Evolutionary conservation across 2,329 filamentous ascomycete genomes (phyloP).

Genomic region (Aaosphaeria arxii): DNA sequence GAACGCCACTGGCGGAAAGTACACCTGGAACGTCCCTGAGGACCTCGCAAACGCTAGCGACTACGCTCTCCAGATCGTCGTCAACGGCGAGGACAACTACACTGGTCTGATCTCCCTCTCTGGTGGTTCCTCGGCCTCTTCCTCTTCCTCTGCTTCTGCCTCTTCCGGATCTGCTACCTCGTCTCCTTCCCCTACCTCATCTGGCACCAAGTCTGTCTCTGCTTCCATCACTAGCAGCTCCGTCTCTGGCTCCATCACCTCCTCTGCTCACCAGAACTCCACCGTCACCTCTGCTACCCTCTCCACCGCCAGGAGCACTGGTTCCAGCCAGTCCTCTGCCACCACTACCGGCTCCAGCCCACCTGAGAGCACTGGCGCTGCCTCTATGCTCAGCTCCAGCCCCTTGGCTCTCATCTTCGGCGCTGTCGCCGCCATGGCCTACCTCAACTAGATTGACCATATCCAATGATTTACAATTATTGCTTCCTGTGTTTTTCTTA

Average conservation of each 20-base stretch:
- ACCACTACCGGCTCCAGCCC: constrained; percentile 9
- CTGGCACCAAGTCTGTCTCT: constrained; percentile 8
- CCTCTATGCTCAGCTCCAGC: constrained; percentile 27
- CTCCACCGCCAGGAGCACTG: constrained; percentile 4
- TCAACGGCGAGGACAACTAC: constrained; percentile 49
- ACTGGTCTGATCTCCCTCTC: constrained; percentile 46
- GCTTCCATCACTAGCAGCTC: constrained; percentile 17
- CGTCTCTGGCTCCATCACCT: not conserved
- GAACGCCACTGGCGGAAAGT: constrained; percentile 45
- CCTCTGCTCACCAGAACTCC: constrained; percentile 2
- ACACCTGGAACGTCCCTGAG: constrained; percentile 50
- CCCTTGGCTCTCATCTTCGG: constrained; percentile 40
- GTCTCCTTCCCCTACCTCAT: constrained; percentile 13
- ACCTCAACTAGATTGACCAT: constrained; percentile 30
- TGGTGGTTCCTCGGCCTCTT: constrained; percentile 14
- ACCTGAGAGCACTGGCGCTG: constrained; percentile 25
- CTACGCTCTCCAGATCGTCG: constrained; percentile 62
- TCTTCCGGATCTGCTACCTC: constrained; percentile 9
- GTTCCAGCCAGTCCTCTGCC: constrained; percentile 7
- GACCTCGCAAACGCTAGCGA: constrained; percentile 44
- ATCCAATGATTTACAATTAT: too few species aligned
- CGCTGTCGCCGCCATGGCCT: constrained; percentile 40
- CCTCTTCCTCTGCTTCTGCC: constrained; percentile 22
- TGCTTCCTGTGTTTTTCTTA: too few species aligned
- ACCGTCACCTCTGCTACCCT: constrained; percentile 2